phyloP scores from a whole-genome alignment of 148 eudicot species.

The Nepenthes mirabilis region DNA sequence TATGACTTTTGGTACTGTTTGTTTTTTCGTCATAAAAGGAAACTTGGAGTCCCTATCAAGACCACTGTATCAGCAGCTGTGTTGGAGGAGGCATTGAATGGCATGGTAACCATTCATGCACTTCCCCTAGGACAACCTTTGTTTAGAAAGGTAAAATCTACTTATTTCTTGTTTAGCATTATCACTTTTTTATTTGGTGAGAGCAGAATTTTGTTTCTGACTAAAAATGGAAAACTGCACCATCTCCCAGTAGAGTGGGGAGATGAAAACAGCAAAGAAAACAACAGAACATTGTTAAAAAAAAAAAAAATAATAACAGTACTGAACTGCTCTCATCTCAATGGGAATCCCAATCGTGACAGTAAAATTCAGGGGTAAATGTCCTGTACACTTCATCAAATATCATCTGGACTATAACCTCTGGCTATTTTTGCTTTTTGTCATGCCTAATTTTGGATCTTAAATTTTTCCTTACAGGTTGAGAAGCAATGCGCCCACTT shows the following conservation, averaged over 20 bases:
- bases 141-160: constrained; percentile 48
- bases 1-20: constrained; percentile 3
- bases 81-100: constrained; percentile 93
- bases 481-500: constrained; percentile 93
- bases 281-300: no score
- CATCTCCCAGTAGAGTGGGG: no score
- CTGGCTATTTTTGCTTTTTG: background rate
- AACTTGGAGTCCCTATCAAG: constrained; percentile 96
- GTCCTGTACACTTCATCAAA: no score
- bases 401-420: no score
- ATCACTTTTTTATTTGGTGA: no score
- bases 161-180: background rate
- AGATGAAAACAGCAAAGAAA: no score
- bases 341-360: no score
- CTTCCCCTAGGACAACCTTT: constrained; percentile 69
- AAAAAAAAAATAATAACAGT: no score
- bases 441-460: constrained; percentile 2
- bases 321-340: no score
- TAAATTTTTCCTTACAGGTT: constrained; percentile 38
- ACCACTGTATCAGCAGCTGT: constrained; percentile 91
- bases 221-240: no score
- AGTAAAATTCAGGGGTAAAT: no score
- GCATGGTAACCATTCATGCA: constrained; percentile 46
- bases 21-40: constrained; percentile 29
- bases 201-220: no score